Evolutionary conservation across 2,329 filamentous ascomycete genomes (phyloP), one percentile per base, ranked within the genome.

Genomic region (Xylaria sp.): DNA sequence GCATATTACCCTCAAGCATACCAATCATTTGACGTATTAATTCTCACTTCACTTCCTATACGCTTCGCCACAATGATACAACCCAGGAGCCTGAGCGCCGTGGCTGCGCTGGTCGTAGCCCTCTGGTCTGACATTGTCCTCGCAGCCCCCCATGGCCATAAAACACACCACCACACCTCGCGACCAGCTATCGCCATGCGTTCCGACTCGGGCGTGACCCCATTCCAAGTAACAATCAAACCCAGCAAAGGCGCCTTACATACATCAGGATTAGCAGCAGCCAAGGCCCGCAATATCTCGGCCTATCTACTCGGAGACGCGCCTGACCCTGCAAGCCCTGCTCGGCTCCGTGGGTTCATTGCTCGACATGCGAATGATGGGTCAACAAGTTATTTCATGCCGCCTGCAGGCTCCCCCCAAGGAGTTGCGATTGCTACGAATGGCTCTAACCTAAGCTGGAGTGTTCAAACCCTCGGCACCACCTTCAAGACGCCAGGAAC

Each of bases 401-500:
- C 68, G 14, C 57, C 69, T 1, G 36, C 3, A 11, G 42, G 51
- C 21, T 36, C 30, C 2, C 11, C 17, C n/a, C 39, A 17, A 24
- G 63, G 60, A 24, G 17, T 27, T 19, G 11, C 30, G 14, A 30
- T 55, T 24, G 32, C 57, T 17, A n/a, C 34, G 5, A 4, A 45
- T 0, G 36, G 32, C 34, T 55, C 62, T 5, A 48, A 61, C 14
- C 36, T 64, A 30, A 58, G 48, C 27, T 68, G 54, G 58, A 58
- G 50, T 19, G 39, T 59, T 2, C 54, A 56, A 6, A 4, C 55
- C 14, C 14, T 21, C 9, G 56, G 58, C 4, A 67, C 59, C 7
- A 61, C 27, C n/a, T 71, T 71, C 51, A 62, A 55, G 34, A 68
- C 69, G 0, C 69, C 69, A 3, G 69, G 69, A 8, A 32, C 53